Evolutionary conservation across 148 eudicot species (phyloP).

Genomic region (Pouteria glomerata): DNA sequence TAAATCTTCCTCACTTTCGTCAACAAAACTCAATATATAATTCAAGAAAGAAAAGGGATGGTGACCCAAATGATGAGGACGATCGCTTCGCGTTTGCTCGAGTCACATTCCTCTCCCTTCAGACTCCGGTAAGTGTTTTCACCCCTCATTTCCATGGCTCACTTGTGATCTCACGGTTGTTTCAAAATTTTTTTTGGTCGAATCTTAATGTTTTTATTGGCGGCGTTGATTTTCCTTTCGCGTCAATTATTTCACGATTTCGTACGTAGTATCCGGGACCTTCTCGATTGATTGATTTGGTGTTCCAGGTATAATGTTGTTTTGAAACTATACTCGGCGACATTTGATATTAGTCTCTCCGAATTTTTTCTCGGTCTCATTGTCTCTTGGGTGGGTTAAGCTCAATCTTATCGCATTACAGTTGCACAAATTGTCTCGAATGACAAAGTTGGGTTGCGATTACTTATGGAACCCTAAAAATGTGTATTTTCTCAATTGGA

Average conservation of each 20-base stretch:
- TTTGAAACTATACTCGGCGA: background rate
- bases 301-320: no score
- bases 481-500: background rate
- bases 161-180: background rate
- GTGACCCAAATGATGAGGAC: constrained; percentile 6
- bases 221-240: background rate
- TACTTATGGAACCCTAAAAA: background rate
- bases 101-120: constrained; percentile 28
- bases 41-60: background rate
- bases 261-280: no score
- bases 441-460: background rate
- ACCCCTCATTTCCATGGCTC: background rate
- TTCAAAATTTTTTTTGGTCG: background rate
- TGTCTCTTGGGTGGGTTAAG: background rate
- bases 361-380: background rate
- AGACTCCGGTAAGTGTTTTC: constrained; percentile 21
- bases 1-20: no score
- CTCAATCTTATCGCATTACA: background rate
- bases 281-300: background rate
- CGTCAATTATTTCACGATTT: background rate
- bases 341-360: background rate
- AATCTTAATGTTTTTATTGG: background rate
- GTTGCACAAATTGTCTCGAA: background rate
- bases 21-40: no score
- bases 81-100: constrained; percentile 39